These are phyloP conservation scores for Nannizzia gypsea DNA, from an alignment of 2,329 filamentous ascomycete species.

Conservation along the genomic window DNA sequence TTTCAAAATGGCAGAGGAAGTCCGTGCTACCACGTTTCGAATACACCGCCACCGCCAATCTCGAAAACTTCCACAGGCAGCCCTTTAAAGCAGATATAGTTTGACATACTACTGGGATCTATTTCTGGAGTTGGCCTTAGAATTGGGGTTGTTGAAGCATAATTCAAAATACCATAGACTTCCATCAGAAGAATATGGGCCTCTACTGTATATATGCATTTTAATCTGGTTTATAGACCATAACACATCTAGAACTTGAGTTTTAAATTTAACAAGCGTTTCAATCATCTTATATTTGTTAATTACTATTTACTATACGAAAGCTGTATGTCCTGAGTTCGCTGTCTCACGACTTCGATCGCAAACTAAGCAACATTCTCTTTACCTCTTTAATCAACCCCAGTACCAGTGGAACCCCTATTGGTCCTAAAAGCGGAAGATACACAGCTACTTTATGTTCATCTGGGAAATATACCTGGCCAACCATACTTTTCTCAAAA, in stretches of 20 bases:
- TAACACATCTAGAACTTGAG: neutral
- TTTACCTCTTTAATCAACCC: slow-evolving; percentile 71
- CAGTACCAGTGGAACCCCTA: slow-evolving; percentile 81
- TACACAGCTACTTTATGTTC: slow-evolving; percentile 98
- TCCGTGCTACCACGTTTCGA: slow-evolving; percentile 21
- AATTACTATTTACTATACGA: neutral
- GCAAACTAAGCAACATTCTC: slow-evolving; percentile 31
- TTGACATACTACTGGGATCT: too few relatives aligned
- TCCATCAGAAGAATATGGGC: neutral
- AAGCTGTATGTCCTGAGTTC: too few relatives aligned
- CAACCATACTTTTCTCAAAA: slow-evolving; percentile 98
- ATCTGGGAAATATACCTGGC: slow-evolving; percentile 95
- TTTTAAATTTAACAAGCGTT: neutral
- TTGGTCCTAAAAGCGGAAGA: slow-evolving; percentile 75
- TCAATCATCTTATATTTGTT: neutral
- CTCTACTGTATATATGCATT: neutral
- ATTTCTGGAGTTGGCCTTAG: neutral
- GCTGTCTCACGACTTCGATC: slow-evolving; percentile 16
- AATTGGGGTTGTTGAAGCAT: too few relatives aligned
- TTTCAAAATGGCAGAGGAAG: slow-evolving; percentile 22
- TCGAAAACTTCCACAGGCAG: neutral
- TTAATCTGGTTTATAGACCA: neutral
- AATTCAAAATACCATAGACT: too few relatives aligned
- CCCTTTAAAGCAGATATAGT: neutral
- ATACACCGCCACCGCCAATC: slow-evolving; percentile 13